Percentiles rank a stretch among this genome's conserved stretches.
phyloP scores from a whole-genome alignment of 441 rosid genomes.

The Bocquillonia castaneifolia region DNA sequence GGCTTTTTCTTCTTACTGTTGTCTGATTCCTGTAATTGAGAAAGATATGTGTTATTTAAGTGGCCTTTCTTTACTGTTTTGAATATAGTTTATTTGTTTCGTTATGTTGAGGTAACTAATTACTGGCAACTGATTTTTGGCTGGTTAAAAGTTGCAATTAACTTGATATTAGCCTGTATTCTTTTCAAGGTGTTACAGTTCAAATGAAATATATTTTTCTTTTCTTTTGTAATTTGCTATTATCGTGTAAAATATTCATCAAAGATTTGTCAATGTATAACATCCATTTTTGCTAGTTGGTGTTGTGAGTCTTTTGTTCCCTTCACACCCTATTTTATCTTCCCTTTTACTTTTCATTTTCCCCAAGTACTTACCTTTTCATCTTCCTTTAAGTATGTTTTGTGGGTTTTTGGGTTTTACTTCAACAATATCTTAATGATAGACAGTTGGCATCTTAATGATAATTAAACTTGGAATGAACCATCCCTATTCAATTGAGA shows the following conservation, averaged over 20 bases:
- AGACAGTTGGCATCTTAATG: no score
- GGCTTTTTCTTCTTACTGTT: no score
- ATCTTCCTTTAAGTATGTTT: background rate
- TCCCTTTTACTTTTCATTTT: background rate
- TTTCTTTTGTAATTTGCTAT: background rate
- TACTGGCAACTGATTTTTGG: no score
- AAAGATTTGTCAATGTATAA: background rate
- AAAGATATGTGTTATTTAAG: background rate
- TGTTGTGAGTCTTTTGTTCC: no score
- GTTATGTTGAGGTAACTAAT: background rate
- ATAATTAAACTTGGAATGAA: background rate
- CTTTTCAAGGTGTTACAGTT: background rate
- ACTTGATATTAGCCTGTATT: background rate
- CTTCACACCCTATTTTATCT: no score
- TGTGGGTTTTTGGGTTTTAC: background rate
- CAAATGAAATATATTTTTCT: background rate
- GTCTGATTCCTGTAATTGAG: no score
- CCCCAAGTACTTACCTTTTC: no score
- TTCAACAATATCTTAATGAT: background rate
- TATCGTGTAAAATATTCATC: background rate
- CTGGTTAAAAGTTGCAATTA: background rate
- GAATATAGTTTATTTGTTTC: background rate
- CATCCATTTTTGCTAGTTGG: background rate
- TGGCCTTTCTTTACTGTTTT: background rate
- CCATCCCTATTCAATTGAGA: background rate